These are phyloP conservation scores for Ogataea pilisensis DNA, from an alignment of 805 yeast species.

Conservation along the genomic window DNA sequence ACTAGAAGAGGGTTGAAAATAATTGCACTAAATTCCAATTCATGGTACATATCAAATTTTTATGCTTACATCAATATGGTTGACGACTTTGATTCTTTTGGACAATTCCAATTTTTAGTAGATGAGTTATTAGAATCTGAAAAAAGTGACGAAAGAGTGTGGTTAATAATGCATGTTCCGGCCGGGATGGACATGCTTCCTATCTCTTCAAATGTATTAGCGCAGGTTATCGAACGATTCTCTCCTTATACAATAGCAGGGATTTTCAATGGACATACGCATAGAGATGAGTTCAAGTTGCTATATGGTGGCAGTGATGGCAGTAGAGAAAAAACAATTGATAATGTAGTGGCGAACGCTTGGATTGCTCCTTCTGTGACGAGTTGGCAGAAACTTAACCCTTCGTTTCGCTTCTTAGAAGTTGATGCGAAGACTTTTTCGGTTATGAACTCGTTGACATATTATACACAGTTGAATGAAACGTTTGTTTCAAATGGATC, in stretches of 20 bases:
- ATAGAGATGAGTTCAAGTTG: conserved; percentile 61
- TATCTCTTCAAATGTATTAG: conserved; percentile 50
- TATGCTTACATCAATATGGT: conserved; percentile 50
- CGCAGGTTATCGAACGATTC: conserved; percentile 59
- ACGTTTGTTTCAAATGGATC: conserved; percentile 49
- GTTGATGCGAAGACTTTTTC: conserved; percentile 59
- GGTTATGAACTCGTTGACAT: conserved; percentile 56
- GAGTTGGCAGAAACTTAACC: conserved; percentile 56
- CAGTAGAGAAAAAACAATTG: conserved; percentile 7
- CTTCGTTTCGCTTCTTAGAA: conserved; percentile 70
- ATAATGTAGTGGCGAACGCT: conserved; percentile 49
- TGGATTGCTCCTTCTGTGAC: conserved; percentile 68
- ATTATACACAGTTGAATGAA: conserved; percentile 55
- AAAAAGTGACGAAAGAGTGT: conserved; percentile 54
- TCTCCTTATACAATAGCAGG: conserved; percentile 67
- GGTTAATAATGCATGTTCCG: conserved; percentile 72
- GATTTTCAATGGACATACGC: conserved; percentile 69
- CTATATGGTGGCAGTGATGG: conserved; percentile 50
- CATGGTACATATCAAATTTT: conserved; percentile 61
- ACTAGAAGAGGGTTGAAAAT: conserved; percentile 56
- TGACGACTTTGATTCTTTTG: conserved; percentile 53
- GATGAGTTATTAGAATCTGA: conserved; percentile 63
- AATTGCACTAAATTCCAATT: conserved; percentile 61
- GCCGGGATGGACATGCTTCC: conserved; percentile 59
- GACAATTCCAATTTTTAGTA: conserved; percentile 56